A percentile compares a stretch with the other conserved stretches of the same genome.
phyloP scores from a whole-genome alignment of 371 early-diverging fungal genomes.

The Actinomucor elegans region DNA sequence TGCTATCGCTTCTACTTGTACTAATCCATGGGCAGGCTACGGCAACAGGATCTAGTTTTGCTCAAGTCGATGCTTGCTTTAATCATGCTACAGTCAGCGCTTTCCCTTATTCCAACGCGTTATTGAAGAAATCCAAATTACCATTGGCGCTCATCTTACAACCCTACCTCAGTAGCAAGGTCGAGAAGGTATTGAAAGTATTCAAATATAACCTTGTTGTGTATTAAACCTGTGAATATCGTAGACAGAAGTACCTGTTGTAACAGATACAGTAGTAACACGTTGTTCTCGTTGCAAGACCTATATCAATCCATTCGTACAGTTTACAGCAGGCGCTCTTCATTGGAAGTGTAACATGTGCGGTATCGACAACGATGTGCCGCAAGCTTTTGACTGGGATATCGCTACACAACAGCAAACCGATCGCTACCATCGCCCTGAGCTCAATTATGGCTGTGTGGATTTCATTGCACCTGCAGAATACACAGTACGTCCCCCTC shows the following conservation, averaged over 20 bases:
- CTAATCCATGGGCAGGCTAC: too few relatives aligned
- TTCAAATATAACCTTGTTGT: background rate
- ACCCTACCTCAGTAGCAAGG: slow-evolving; percentile 56
- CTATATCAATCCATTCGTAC: slow-evolving; percentile 87
- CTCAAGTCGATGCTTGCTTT: background rate
- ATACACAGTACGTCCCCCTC: slow-evolving; percentile 82
- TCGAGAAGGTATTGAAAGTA: slow-evolving; percentile 9
- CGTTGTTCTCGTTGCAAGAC: slow-evolving; percentile 85
- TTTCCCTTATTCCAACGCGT: slow-evolving; percentile 62
- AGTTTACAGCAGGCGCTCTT: slow-evolving; percentile 75
- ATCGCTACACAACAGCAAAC: slow-evolving; percentile 57
- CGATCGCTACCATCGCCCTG: slow-evolving; percentile 73
- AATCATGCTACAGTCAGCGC: slow-evolving; percentile 66
- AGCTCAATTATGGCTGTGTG: slow-evolving; percentile 72
- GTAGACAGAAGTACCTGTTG: slow-evolving; percentile 64
- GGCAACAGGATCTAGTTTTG: background rate
- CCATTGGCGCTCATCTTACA: slow-evolving; percentile 77
- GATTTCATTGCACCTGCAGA: slow-evolving; percentile 84
- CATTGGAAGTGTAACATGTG: slow-evolving; percentile 89
- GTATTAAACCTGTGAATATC: background rate
- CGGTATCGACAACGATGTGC: slow-evolving; percentile 78
- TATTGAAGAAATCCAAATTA: slow-evolving; percentile 70
- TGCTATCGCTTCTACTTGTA: too few relatives aligned
- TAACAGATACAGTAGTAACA: slow-evolving; percentile 68
- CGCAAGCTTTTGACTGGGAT: slow-evolving; percentile 80